A percentile compares a stretch with the other conserved stretches of the same genome.
These are phyloP conservation scores for Cercospora zeae-maydis DNA, from an alignment of 2,329 filamentous ascomycete species.

Conservation along the genomic window DNA sequence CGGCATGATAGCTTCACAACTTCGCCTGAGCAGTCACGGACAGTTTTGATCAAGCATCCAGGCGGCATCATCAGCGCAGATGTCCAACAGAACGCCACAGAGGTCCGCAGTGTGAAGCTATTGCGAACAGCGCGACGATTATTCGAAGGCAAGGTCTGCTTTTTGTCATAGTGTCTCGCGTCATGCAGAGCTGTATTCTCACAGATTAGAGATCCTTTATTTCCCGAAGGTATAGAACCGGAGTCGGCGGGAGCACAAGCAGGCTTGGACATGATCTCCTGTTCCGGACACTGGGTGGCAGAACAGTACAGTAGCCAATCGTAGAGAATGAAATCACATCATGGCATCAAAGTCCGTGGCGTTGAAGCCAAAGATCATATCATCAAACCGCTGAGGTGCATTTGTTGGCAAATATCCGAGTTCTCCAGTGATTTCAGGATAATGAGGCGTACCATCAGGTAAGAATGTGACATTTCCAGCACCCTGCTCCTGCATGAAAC, in stretches of 20 bases:
- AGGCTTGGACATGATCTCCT: not conserved
- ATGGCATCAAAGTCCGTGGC: conserved; percentile 27
- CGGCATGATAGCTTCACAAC: conserved; percentile 1
- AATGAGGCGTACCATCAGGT: not conserved
- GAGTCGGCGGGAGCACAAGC: not conserved
- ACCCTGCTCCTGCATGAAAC: conserved; percentile 33
- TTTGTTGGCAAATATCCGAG: not conserved
- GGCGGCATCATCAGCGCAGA: conserved; percentile 33
- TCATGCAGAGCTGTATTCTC: not conserved
- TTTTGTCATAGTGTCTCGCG: conserved; percentile 13
- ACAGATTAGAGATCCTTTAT: not conserved
- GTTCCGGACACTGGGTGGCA: not conserved
- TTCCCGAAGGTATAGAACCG: not conserved
- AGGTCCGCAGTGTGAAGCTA: conserved; percentile 29
- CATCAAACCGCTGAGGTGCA: conserved; percentile 25
- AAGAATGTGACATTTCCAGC: not conserved
- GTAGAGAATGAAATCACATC: not conserved
- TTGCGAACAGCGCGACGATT: conserved; percentile 25
- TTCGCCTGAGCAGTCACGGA: conserved; percentile 15
- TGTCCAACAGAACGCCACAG: conserved; percentile 18
- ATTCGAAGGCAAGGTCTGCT: conserved; percentile 26
- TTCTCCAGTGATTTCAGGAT: conserved; percentile 10
- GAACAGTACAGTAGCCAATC: not conserved
- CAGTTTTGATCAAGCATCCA: conserved; percentile 27
- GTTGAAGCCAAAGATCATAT: conserved; percentile 38